Percentiles rank a stretch among this genome's conserved stretches.
Evolutionary conservation across 257 asterid genomes (phyloP).

Genomic region (Solanum peruvianum): DNA sequence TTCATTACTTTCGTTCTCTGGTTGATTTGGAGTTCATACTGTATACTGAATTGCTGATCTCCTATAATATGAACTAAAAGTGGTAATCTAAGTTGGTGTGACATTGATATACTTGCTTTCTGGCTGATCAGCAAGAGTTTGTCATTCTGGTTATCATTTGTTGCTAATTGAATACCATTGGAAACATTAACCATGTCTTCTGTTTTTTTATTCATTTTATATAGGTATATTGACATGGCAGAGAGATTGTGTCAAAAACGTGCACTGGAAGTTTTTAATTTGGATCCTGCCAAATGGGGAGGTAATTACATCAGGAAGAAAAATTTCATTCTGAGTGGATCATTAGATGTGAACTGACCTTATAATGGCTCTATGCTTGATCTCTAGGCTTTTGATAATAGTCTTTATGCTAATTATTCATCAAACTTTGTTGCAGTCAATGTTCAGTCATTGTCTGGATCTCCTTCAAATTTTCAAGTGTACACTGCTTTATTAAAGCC

Average conservation of each 20-base stretch:
- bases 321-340: not conserved
- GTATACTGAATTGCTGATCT: not conserved
- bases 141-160: not conserved
- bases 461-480: constrained; percentile 94
- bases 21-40: not conserved
- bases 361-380: not conserved
- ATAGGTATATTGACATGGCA: constrained; percentile 96
- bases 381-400: not conserved
- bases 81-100: not conserved
- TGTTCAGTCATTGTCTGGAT: constrained; percentile 93
- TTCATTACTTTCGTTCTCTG: not conserved
- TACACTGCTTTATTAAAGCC: constrained; percentile 88
- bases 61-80: not conserved
- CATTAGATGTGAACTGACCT: not conserved
- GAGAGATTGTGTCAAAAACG: constrained; percentile 94
- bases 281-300: constrained; percentile 98
- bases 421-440: constrained; percentile 43
- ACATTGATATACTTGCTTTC: not conserved
- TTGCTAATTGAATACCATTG: not conserved
- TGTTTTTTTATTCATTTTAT: constrained; percentile 1
- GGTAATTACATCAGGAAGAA: constrained; percentile 26
- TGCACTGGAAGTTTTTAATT: constrained; percentile 65
- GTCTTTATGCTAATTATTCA: not conserved
- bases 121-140: not conserved
- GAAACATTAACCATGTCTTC: not conserved